phyloP scores from a whole-genome alignment of 2,329 filamentous ascomycete genomes.

The Fusarium sp. region DNA sequence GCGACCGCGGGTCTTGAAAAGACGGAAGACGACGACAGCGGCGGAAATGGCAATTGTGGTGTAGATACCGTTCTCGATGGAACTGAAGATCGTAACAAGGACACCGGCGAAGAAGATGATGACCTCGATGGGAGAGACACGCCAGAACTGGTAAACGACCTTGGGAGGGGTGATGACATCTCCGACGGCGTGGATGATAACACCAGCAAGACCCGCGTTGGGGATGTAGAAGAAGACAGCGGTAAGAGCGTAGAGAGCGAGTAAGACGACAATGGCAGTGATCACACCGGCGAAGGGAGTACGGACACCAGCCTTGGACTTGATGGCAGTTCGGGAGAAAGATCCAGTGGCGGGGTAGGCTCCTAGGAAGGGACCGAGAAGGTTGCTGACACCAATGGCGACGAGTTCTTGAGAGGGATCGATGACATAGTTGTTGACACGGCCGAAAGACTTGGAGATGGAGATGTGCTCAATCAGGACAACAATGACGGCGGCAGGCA shows the following conservation, averaged over 20 bases:
- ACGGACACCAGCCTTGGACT: slow-evolving; percentile 91
- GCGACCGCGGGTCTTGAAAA: slow-evolving; percentile 81
- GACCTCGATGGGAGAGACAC: slow-evolving; percentile 84
- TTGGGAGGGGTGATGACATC: slow-evolving; percentile 88
- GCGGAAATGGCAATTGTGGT: slow-evolving; percentile 78
- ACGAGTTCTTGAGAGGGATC: slow-evolving; percentile 84
- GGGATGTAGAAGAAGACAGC: slow-evolving; percentile 92
- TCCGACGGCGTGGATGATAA: slow-evolving; percentile 92
- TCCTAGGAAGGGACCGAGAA: slow-evolving; percentile 82
- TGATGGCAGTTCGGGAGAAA: slow-evolving; percentile 92
- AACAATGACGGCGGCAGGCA: slow-evolving; percentile 82
- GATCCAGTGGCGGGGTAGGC: slow-evolving; percentile 90
- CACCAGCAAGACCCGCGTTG: slow-evolving; percentile 77
- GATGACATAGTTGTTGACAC: slow-evolving; percentile 85
- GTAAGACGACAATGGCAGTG: slow-evolving; percentile 82
- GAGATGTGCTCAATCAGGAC: slow-evolving; percentile 85
- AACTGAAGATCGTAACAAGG: slow-evolving; percentile 82
- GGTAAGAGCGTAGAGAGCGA: slow-evolving; percentile 86
- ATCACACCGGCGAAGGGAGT: slow-evolving; percentile 89
- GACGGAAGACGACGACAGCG: slow-evolving; percentile 79
- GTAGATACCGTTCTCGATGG: slow-evolving; percentile 89
- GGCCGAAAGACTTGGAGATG: slow-evolving; percentile 84
- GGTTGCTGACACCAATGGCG: slow-evolving; percentile 80
- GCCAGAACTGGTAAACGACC: slow-evolving; percentile 89
- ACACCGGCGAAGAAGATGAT: slow-evolving; percentile 89